A percentile compares a stretch with the other conserved stretches of the same genome.
Conservation (phyloP, 139 green algal genomes). For the Volvox africanus region DNA sequence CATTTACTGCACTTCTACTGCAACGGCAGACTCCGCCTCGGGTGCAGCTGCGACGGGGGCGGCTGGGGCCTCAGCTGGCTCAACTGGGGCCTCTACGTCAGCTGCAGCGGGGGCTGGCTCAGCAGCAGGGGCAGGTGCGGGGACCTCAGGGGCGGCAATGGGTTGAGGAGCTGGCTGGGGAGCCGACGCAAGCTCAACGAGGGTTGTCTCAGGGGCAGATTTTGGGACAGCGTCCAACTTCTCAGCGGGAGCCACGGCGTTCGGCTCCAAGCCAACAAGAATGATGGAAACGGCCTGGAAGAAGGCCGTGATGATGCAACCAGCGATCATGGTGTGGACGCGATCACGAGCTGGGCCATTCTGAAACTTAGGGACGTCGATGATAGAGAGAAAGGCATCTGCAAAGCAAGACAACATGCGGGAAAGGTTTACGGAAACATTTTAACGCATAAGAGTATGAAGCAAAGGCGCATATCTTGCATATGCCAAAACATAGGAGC, state of each 20-base stretch:
- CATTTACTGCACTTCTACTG: slow-evolving; percentile 3
- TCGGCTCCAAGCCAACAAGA: background rate
- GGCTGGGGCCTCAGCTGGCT: background rate
- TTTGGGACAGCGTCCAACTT: background rate
- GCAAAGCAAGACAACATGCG: background rate
- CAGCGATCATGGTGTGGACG: slow-evolving; percentile 15
- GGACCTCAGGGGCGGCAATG: background rate
- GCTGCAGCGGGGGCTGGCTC: background rate
- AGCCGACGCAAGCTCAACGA: background rate
- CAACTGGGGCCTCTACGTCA: background rate
- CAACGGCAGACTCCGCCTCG: slow-evolving; percentile 12
- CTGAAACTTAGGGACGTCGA: background rate
- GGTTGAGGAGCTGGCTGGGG: background rate
- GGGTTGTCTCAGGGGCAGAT: background rate
- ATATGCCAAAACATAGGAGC: no score
- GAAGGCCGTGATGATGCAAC: slow-evolving; percentile 23
- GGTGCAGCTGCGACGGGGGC: background rate
- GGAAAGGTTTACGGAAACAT: no score
- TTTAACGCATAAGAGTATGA: no score
- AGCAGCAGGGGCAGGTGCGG: background rate
- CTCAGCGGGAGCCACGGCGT: background rate
- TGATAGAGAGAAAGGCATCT: slow-evolving; percentile 5
- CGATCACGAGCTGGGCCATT: background rate
- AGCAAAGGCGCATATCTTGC: no score
- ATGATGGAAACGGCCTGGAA: slow-evolving; percentile 23